Evolutionary conservation across 2,329 filamentous ascomycete species (phyloP).

Genomic region (Trichothecium roseum): DNA sequence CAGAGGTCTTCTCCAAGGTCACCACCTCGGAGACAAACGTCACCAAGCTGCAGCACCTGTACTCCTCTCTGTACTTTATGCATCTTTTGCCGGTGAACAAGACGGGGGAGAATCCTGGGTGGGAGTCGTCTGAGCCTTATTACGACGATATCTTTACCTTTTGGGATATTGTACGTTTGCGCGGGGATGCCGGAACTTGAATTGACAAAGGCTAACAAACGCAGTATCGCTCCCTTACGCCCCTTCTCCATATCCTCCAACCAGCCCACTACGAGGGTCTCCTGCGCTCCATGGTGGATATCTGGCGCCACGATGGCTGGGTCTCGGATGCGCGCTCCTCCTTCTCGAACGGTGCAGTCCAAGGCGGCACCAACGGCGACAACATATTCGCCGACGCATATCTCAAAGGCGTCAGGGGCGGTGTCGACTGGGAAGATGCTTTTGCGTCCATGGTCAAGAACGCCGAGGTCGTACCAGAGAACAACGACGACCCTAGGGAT

Average conservation of each 20-base stretch:
- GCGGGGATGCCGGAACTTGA: constrained; percentile 4
- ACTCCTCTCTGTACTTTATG: constrained; percentile 61
- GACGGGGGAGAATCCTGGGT: constrained; percentile 60
- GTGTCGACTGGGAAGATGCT: constrained; percentile 53
- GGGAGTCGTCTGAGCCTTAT: constrained; percentile 55
- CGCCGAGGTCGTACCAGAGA: constrained; percentile 51
- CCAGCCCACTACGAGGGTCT: constrained; percentile 53
- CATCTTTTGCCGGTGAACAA: constrained; percentile 59
- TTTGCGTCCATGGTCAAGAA: constrained; percentile 56
- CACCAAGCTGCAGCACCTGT: constrained; percentile 48
- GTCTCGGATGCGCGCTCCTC: constrained; percentile 57
- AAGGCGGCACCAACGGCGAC: constrained; percentile 61
- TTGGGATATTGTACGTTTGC: constrained; percentile 38
- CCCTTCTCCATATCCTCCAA: constrained; percentile 55
- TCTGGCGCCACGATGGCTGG: constrained; percentile 55
- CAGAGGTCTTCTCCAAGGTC: constrained; percentile 51
- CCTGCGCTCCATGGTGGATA: constrained; percentile 57
- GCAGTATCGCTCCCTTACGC: constrained; percentile 51
- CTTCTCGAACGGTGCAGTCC: constrained; percentile 58
- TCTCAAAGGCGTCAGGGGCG: constrained; percentile 54
- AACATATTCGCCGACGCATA: constrained; percentile 65
- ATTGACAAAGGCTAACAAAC: constrained; percentile 6
- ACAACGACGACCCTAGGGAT: constrained; percentile 48
- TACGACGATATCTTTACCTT: constrained; percentile 64
- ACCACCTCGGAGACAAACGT: constrained; percentile 37